A percentile compares a stretch with the other conserved stretches of the same genome.
Evolutionary conservation across 805 yeast species (phyloP).

Genomic region (Sugiyamaella mastotermitis): DNA sequence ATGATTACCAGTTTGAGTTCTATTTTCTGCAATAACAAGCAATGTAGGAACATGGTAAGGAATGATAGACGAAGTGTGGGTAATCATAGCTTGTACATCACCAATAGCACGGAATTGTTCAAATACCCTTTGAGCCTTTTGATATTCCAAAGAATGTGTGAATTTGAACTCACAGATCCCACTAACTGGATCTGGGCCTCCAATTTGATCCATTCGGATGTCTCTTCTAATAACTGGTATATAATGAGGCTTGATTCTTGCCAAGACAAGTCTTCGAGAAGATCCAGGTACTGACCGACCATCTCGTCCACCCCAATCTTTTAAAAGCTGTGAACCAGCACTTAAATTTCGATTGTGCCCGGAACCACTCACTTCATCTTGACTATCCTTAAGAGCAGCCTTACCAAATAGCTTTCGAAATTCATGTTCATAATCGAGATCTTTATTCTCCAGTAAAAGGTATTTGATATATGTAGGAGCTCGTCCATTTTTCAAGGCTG

Average conservation of each 20-base stretch:
- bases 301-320: constrained; percentile 85
- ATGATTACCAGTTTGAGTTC: constrained; percentile 68
- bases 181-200: constrained; percentile 34
- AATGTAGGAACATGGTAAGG: constrained; percentile 77
- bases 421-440: constrained; percentile 73
- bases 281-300: constrained; percentile 70
- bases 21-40: constrained; percentile 69
- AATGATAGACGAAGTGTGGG: constrained; percentile 41
- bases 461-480: constrained; percentile 30
- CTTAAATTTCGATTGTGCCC: not conserved
- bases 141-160: constrained; percentile 35
- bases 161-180: constrained; percentile 56
- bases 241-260: constrained; percentile 77
- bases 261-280: constrained; percentile 55
- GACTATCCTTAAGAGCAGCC: constrained; percentile 22
- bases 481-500: constrained; percentile 38
- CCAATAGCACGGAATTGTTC: constrained; percentile 60
- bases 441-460: constrained; percentile 42
- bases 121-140: constrained; percentile 34
- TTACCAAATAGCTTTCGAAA: constrained; percentile 66
- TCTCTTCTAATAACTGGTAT: constrained; percentile 62
- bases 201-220: constrained; percentile 51
- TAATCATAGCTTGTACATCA: constrained; percentile 70
- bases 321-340: constrained; percentile 38
- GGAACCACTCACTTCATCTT: constrained; percentile 24